phyloP scores from a whole-genome alignment of 805 yeast genomes.

The Ogataea naganishii region DNA sequence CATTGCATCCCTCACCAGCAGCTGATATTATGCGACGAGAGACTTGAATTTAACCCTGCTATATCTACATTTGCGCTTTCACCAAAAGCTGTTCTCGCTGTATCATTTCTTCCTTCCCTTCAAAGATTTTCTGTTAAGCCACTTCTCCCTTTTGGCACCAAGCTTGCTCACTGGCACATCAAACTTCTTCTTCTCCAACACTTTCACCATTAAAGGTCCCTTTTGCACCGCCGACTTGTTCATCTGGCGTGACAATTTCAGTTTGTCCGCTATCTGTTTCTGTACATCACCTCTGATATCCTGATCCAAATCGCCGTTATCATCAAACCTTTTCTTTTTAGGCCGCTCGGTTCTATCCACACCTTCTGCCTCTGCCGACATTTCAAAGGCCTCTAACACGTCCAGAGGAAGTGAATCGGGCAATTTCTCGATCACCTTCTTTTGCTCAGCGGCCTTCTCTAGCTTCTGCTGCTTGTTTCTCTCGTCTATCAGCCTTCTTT shows the following conservation, averaged over 20 bases:
- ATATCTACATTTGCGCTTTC: background rate
- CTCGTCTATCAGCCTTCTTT: slow-evolving; percentile 22
- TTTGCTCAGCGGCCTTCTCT: slow-evolving; percentile 14
- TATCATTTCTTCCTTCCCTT: slow-evolving; percentile 9
- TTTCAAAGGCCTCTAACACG: slow-evolving; percentile 1
- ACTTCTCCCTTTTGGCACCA: slow-evolving; percentile 15
- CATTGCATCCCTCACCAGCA: background rate
- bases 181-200: slow-evolving; percentile 15
- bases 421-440: slow-evolving; percentile 8
- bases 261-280: slow-evolving; percentile 12
- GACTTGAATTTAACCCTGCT: slow-evolving; percentile 2
- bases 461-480: slow-evolving; percentile 23
- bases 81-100: background rate
- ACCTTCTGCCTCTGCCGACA: slow-evolving; percentile 3
- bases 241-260: slow-evolving; percentile 23
- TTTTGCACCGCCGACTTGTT: slow-evolving; percentile 22
- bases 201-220: slow-evolving; percentile 34
- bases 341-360: slow-evolving; percentile 7
- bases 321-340: slow-evolving; percentile 27
- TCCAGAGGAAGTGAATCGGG: too few relatives aligned
- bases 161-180: slow-evolving; percentile 16
- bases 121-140: slow-evolving; percentile 18
- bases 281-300: slow-evolving; percentile 7
- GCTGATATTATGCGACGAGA: slow-evolving; percentile 1
- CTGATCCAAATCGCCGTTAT: slow-evolving; percentile 15